Percentiles rank a stretch among this genome's conserved stretches.
Evolutionary conservation across 495 filamentous ascomycete species (phyloP).

Genomic region (Trichoderma erinaceum): DNA sequence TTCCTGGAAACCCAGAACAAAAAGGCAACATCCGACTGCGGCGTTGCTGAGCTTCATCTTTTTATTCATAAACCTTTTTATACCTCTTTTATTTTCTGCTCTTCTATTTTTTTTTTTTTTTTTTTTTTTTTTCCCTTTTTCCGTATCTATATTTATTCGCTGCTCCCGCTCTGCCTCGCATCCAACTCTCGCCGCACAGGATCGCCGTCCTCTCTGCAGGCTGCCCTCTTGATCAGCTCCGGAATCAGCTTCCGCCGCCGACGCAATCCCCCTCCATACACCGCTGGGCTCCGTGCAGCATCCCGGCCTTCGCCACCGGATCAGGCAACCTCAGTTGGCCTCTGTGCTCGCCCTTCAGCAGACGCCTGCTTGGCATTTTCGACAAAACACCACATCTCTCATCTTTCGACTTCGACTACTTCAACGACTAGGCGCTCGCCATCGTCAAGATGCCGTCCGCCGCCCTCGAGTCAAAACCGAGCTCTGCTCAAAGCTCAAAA

Average conservation of each 20-base stretch:
- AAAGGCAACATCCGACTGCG: background rate
- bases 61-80: background rate
- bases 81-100: background rate
- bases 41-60: background rate
- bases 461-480: conserved; percentile 7
- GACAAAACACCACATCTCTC: background rate
- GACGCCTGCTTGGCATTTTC: background rate
- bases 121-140: background rate
- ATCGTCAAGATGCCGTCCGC: conserved; percentile 7
- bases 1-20: background rate
- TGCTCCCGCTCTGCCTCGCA: background rate
- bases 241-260: conserved; percentile 7
- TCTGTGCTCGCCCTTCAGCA: background rate
- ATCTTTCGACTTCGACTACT: background rate
- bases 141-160: background rate
- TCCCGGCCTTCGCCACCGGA: background rate
- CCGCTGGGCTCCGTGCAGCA: conserved; percentile 2
- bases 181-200: background rate
- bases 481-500: conserved; percentile 15
- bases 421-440: background rate
- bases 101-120: background rate
- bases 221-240: background rate
- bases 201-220: background rate
- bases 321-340: background rate
- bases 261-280: conserved; percentile 8